phyloP scores from a whole-genome alignment of 371 early-diverging fungal genomes.

The Mucor plumbeus region DNA sequence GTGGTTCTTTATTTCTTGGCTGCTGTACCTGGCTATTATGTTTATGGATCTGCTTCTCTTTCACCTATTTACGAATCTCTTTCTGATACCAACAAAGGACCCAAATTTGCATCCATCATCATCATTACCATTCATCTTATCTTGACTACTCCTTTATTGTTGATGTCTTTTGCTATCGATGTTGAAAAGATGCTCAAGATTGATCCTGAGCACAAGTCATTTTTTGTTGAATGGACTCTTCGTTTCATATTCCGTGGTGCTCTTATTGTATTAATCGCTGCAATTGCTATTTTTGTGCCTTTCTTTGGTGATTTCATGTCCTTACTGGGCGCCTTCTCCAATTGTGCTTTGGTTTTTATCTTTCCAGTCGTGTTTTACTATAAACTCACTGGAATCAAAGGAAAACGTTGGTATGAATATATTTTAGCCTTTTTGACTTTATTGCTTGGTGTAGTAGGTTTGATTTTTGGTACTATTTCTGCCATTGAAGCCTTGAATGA shows the following conservation, averaged over 20 bases:
- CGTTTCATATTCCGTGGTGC: conserved; percentile 52
- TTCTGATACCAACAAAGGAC: conserved; percentile 53
- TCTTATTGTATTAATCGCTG: conserved; percentile 46
- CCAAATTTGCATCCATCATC: conserved; percentile 71
- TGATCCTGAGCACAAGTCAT: conserved; percentile 34
- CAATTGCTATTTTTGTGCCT: conserved; percentile 67
- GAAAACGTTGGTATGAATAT: conserved; percentile 42
- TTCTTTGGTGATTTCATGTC: conserved; percentile 78
- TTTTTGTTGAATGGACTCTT: conserved; percentile 41
- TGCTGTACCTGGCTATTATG: conserved; percentile 80
- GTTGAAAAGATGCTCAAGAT: conserved; percentile 61
- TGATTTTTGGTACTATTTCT: conserved; percentile 65
- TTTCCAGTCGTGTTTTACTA: conserved; percentile 74
- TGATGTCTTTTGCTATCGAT: conserved; percentile 82
- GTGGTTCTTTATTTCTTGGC: conserved; percentile 76
- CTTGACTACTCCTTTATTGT: conserved; percentile 80
- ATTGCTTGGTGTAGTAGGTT: conserved; percentile 62
- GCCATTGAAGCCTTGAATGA: conserved; percentile 56
- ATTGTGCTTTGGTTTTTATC: conserved; percentile 68
- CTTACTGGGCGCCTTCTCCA: conserved; percentile 71
- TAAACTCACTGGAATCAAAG: conserved; percentile 59
- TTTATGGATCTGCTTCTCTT: conserved; percentile 71
- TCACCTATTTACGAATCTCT: conserved; percentile 70
- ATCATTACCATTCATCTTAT: conserved; percentile 85
- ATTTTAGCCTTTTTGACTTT: conserved; percentile 56